Evolutionary conservation across 2,329 filamentous ascomycete species (phyloP).

Genomic region (Ophiostoma sp.): DNA sequence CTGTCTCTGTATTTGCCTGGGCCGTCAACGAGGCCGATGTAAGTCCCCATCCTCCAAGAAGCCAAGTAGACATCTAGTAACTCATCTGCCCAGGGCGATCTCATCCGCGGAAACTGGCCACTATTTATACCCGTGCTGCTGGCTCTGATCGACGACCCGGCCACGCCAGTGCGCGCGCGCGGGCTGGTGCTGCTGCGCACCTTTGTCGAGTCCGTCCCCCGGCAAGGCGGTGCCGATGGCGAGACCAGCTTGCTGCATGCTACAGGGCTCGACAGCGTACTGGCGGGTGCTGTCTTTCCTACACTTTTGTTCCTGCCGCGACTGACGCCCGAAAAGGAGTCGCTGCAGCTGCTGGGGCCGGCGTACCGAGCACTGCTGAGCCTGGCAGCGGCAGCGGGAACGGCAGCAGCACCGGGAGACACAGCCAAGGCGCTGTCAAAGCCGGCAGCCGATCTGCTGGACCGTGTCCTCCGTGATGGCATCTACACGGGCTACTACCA

Average conservation of each 20-base stretch:
- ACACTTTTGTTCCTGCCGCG: slow-evolving; percentile 71
- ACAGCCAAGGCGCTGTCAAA: background rate
- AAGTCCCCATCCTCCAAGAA: background rate
- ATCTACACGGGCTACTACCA: slow-evolving; percentile 53
- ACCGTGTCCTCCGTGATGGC: slow-evolving; percentile 52
- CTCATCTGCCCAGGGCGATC: slow-evolving; percentile 33
- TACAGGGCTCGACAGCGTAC: slow-evolving; percentile 62
- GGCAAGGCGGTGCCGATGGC: background rate
- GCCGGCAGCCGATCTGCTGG: slow-evolving; percentile 38
- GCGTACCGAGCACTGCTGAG: slow-evolving; percentile 63
- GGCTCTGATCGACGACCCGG: slow-evolving; percentile 60
- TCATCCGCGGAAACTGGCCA: slow-evolving; percentile 57
- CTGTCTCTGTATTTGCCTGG: slow-evolving; percentile 58
- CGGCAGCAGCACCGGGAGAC: slow-evolving; percentile 26
- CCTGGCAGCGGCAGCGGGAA: slow-evolving; percentile 40
- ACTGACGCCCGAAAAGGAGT: slow-evolving; percentile 69
- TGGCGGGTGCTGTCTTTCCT: slow-evolving; percentile 64
- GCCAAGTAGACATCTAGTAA: slow-evolving; percentile 29
- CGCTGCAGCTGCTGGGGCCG: slow-evolving; percentile 55
- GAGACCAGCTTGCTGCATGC: slow-evolving; percentile 30
- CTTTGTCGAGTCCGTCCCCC: slow-evolving; percentile 52
- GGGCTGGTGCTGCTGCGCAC: slow-evolving; percentile 51
- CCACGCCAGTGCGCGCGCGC: slow-evolving; percentile 46
- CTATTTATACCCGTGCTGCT: slow-evolving; percentile 65
- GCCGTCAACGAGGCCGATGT: slow-evolving; percentile 39